Conservation (phyloP, 2,329 filamentous ascomycete genomes). For the Hypomyces perniciosus region DNA sequence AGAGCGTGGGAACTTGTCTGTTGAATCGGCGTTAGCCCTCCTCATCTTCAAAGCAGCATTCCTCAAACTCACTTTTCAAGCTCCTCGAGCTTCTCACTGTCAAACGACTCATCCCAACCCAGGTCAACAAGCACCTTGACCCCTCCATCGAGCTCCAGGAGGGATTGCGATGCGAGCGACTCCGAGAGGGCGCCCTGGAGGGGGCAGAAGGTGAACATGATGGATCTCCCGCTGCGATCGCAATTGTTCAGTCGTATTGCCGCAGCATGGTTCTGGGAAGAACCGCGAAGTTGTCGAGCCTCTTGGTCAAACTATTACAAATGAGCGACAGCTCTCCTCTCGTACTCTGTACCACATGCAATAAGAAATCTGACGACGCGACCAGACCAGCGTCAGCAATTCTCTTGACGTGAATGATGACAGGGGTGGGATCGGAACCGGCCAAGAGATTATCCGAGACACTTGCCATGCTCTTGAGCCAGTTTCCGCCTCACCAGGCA, state of each 20-base stretch:
- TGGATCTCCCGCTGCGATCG: conserved; percentile 18
- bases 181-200: conserved; percentile 85
- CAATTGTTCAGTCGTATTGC: conserved; percentile 8
- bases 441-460: too few species aligned
- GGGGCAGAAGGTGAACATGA: conserved; percentile 94
- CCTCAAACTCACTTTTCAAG: conserved; percentile 68
- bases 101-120: conserved; percentile 92
- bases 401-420: background rate
- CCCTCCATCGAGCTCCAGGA: conserved; percentile 92
- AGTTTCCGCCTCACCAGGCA: too few species aligned
- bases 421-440: background rate
- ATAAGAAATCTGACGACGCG: background rate
- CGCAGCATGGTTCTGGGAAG: conserved; percentile 2
- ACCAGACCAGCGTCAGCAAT: background rate
- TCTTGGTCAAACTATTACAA: background rate
- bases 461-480: too few species aligned
- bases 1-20: conserved; percentile 86
- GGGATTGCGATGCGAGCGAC: conserved; percentile 84
- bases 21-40: conserved; percentile 17
- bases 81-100: conserved; percentile 72
- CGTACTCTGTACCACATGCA: background rate
- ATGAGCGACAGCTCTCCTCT: background rate
- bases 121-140: conserved; percentile 93
- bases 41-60: background rate
- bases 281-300: background rate